Evolutionary conservation across 768 basidiomycete genomes (phyloP).

Genomic region (Naganishia onofrii): DNA sequence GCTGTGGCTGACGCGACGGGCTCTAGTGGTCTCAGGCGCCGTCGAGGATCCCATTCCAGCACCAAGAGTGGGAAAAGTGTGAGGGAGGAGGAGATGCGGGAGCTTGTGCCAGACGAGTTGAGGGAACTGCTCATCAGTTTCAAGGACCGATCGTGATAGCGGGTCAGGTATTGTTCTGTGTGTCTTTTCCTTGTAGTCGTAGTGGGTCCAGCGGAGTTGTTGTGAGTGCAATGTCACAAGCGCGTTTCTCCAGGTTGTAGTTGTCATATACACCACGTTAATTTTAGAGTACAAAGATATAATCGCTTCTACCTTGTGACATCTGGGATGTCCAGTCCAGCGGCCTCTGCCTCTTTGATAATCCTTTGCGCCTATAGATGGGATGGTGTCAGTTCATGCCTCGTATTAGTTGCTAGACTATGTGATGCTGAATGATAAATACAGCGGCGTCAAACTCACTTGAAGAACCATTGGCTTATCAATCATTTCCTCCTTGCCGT

Average conservation of each 20-base stretch:
- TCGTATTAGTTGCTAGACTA: too few relatives aligned
- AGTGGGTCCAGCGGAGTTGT: background rate
- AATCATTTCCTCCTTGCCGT: constrained; percentile 70
- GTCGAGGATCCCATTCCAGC: constrained; percentile 7
- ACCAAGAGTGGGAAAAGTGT: constrained; percentile 19
- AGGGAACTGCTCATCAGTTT: constrained; percentile 26
- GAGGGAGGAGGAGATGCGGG: constrained; percentile 26
- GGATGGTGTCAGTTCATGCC: background rate
- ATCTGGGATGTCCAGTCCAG: constrained; percentile 5
- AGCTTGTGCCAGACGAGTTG: constrained; percentile 27
- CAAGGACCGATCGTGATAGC: constrained; percentile 12
- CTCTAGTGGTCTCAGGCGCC: constrained; percentile 11
- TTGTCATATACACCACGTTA: background rate
- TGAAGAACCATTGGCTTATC: constrained; percentile 89
- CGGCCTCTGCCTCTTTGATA: constrained; percentile 20
- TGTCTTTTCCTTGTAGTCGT: background rate
- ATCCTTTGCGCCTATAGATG: background rate
- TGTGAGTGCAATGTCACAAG: background rate
- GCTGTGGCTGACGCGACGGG: constrained; percentile 6
- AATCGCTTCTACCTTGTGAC: background rate
- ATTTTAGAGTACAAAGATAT: background rate
- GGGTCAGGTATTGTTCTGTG: background rate
- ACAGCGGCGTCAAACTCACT: constrained; percentile 51
- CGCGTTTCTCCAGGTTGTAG: background rate
- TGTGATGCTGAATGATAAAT: too few relatives aligned